Evolutionary conservation across 2,329 filamentous ascomycete species (phyloP), one percentile per base, ranked within the genome.

Genomic region (Fusarium palustre): DNA sequence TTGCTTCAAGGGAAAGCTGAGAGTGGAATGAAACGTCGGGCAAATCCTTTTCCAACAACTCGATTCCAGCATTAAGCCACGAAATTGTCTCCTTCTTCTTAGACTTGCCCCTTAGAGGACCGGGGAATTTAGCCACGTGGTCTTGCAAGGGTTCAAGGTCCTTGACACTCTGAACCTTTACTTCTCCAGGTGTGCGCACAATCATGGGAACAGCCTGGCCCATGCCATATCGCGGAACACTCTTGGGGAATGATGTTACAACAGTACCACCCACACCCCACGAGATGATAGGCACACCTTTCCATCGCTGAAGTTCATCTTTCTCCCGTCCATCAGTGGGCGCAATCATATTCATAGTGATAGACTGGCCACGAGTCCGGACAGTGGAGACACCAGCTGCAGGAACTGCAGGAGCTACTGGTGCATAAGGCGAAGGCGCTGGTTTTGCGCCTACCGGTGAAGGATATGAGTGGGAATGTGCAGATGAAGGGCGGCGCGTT

Each of bases 71-170:
- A 7, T 85, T 87, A 45, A 99, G 84, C 96, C 97, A 99, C 3
- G 88, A 80, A 43, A 94, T 73, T 0, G 93, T 87, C 56, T 99
- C 95, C 82, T 98, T 99, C 85, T 99, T 99, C 84, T 97, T 98
- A 2, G 90, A 89, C 77, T 97, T 98, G 41, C 90, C 87, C 78
- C 91, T 94, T 30, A 99, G 82, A 5, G 97, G 96, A 0, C 96
- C 96, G 0, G 96, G 96, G 75, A 98, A 98, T 71, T 90, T 93
- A 20, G 88, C 86, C 49, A 96, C 82, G 4, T 90, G 87, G 34
- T 96, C 93, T 25, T 88, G 83, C 11, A 94, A 82, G 7, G 92
- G 89, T 45, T 92, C 82, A 31, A 93, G 83, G 43, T 94, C 89
- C 76, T 91, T 96, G 66, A 92, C 86, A 71, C 87, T 91, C 66